A percentile compares a stretch with the other conserved stretches of the same genome.
Evolutionary conservation across 2,329 filamentous ascomycete species (phyloP).

Genomic region (Diplodia corticola): DNA sequence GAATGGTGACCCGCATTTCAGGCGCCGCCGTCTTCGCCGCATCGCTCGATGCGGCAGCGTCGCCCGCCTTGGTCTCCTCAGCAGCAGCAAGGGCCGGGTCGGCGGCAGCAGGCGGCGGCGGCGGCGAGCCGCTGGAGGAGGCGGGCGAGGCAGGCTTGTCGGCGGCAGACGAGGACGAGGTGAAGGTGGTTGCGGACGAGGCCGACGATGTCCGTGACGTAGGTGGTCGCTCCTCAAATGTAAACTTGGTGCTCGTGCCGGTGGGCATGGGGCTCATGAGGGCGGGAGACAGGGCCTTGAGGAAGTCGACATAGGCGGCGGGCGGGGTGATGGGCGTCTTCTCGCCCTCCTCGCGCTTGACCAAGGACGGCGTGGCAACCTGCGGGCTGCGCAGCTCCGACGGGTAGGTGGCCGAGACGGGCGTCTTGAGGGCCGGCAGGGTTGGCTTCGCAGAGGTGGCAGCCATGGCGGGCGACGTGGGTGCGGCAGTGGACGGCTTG

Average conservation of each 20-base stretch:
- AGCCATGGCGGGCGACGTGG: conserved; percentile 35
- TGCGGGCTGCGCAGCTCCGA: conserved; percentile 64
- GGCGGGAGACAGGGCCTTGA: conserved; percentile 74
- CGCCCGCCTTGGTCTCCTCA: not conserved
- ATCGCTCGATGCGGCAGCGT: not conserved
- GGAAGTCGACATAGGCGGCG: conserved; percentile 86
- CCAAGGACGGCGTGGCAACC: conserved; percentile 59
- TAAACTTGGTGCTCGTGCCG: conserved; percentile 54
- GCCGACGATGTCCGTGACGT: conserved; percentile 38
- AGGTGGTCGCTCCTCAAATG: conserved; percentile 46
- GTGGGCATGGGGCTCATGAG: conserved; percentile 69
- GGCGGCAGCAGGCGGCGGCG: conserved; percentile 36
- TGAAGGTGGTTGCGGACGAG: conserved; percentile 35
- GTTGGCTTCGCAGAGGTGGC: conserved; percentile 44
- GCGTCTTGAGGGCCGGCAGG: conserved; percentile 51
- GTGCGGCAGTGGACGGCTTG: not conserved
- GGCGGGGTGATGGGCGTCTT: conserved; percentile 91
- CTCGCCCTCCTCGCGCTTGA: conserved; percentile 64
- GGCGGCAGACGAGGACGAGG: conserved; percentile 34
- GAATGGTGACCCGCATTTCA: conserved; percentile 52
- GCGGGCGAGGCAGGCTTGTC: not conserved
- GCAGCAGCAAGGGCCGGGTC: conserved; percentile 24
- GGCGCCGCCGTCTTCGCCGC: conserved; percentile 8
- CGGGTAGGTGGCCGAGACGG: conserved; percentile 60
- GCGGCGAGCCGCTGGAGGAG: conserved; percentile 30